Evolutionary conservation across 306 rosid genomes (phyloP), one percentile per base, ranked within the genome.

Genomic region (Fragaria ananassa): DNA sequence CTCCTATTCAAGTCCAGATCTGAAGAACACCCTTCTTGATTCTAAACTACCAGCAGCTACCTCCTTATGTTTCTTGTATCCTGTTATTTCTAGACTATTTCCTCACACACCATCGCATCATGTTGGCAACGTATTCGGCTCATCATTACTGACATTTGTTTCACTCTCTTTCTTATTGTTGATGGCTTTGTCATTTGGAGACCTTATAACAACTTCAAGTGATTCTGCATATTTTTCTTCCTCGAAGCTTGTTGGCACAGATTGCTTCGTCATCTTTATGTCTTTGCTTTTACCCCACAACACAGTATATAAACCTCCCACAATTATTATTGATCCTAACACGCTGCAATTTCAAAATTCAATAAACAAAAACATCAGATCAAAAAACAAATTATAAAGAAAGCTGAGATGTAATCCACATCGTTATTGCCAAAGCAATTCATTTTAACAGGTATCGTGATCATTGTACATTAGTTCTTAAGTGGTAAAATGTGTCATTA

Each of bases 251-350:
- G 69, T 27, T 13, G 76, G 56, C 5, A 79, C 57, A 27, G 72
- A 45, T 68, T 79, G 79, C 17, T 34, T 78, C 17, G 1, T 79
- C 68, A 29, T 83, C 71, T 82, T 84, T 82, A 72, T 76, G 66
- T 88, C 92, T 70, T 80, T 75, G 76, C 83, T 67, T 78, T 88
- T 88, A 4, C 87, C 86, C 92, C 92, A 88, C 41, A 86, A n/a
- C 54, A 83, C 83, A 47, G 15, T 10, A 37, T 88, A 86, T 34
- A 88, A 80, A 1, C 89, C 88, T 42, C 84, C 57, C 29, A 85
- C 82, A 7, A 88, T 83, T 65, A 82, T 46, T 51, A 75, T 23
- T 10, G 82, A 85, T 68, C 88, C 89, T 68, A 88, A 31, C 7
- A 86, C 42, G 66, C 85, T 86, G 60, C 18, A 21, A 60, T 50